Conservation (phyloP, 257 asterid species). For the Solanum stenotomum region DNA sequence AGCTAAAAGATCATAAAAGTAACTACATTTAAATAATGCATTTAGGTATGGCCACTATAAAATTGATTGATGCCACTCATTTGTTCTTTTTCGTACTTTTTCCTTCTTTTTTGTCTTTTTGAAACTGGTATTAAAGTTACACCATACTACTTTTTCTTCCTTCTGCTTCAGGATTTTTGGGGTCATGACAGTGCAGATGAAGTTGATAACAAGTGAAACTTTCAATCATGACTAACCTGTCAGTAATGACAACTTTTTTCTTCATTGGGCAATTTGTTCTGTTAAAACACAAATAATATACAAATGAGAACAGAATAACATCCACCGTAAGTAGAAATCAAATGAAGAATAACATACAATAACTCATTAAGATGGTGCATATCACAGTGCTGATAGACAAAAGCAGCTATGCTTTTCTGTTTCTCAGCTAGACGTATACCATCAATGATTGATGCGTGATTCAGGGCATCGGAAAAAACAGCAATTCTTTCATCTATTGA, state of each 20-base stretch:
- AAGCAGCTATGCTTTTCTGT: slow-evolving; percentile 53
- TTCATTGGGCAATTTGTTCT: slow-evolving; percentile 83
- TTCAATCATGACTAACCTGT: slow-evolving; percentile 51
- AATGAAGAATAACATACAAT: slow-evolving; percentile 41
- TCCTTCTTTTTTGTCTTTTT: background rate
- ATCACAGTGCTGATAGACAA: slow-evolving; percentile 80
- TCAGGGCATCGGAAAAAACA: slow-evolving; percentile 84
- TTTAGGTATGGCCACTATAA: background rate
- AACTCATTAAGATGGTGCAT: slow-evolving; percentile 81
- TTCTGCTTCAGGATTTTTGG: background rate
- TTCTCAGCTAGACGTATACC: slow-evolving; percentile 94
- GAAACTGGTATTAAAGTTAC: background rate
- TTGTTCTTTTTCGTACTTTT: background rate
- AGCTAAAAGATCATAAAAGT: background rate
- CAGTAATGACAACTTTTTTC: slow-evolving; percentile 88
- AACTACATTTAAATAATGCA: background rate
- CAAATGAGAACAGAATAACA: background rate
- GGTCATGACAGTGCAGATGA: background rate
- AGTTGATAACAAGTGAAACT: slow-evolving; percentile 1
- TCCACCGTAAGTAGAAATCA: background rate
- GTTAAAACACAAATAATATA: slow-evolving; percentile 21
- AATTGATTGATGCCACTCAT: background rate
- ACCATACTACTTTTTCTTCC: background rate
- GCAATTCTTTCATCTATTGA: slow-evolving; percentile 57
- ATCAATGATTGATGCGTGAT: slow-evolving; percentile 96